Conservation (phyloP, 176 grass and related monocot genomes). For the Saccharum spontaneum region DNA sequence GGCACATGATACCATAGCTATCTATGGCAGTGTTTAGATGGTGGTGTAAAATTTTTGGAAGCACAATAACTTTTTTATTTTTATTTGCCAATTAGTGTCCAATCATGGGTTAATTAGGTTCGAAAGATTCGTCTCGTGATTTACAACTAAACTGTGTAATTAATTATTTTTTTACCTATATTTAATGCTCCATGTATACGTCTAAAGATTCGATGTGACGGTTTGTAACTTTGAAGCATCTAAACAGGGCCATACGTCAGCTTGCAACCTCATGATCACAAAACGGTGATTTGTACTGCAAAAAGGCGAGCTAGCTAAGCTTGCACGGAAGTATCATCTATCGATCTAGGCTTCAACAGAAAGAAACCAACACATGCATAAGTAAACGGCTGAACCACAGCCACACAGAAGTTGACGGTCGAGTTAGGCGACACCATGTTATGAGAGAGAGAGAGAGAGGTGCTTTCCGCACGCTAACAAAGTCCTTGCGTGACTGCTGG, state of each 20-base stretch:
- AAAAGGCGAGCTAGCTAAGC: neutral
- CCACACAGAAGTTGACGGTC: constrained; percentile 7
- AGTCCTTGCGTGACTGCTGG: neutral
- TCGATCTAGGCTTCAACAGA: neutral
- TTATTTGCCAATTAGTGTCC: no score
- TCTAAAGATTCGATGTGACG: no score
- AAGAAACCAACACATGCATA: neutral
- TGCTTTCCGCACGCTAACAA: neutral
- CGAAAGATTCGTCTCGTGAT: no score
- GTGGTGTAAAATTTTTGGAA: no score
- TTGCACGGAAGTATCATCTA: neutral
- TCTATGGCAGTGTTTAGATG: no score
- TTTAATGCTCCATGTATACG: no score
- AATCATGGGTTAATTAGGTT: no score
- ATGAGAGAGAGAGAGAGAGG: neutral
- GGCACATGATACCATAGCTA: neutral
- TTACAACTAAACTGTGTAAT: no score
- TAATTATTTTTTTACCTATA: no score
- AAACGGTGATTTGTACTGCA: neutral
- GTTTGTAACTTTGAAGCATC: no score
- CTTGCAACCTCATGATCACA: neutral
- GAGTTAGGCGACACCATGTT: neutral
- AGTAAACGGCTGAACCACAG: neutral
- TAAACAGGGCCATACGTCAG: neutral
- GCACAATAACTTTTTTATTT: no score